Conservation (phyloP, 768 basidiomycete species). For the Boletus pseudo-olivaceus region DNA sequence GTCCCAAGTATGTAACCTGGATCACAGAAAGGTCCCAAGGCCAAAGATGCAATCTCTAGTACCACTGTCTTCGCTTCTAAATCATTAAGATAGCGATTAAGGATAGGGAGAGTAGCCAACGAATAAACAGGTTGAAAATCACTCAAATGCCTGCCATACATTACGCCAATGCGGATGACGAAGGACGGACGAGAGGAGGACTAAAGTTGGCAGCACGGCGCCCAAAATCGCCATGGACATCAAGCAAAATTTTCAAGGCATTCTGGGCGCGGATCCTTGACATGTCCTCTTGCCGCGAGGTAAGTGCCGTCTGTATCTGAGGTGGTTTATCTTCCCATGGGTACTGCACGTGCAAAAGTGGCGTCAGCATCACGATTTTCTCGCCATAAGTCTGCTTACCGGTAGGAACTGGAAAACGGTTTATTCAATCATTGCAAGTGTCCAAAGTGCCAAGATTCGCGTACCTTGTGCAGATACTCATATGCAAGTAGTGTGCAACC, state of each 20-base stretch:
- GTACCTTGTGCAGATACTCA: slow-evolving; percentile 65
- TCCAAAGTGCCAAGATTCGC: slow-evolving; percentile 18
- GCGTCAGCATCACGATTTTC: slow-evolving; percentile 2
- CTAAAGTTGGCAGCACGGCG: slow-evolving; percentile 44
- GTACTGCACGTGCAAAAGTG: slow-evolving; percentile 47
- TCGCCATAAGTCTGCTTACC: slow-evolving; percentile 17
- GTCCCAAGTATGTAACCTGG: slow-evolving; percentile 5
- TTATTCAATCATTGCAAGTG: neutral
- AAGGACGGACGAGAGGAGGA: slow-evolving; percentile 21
- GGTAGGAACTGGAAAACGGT: slow-evolving; percentile 29
- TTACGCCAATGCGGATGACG: slow-evolving; percentile 22
- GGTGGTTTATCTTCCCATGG: slow-evolving; percentile 72
- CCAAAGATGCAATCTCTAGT: slow-evolving; percentile 5
- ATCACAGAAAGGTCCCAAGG: neutral
- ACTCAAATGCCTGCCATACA: neutral
- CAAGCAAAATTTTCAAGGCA: slow-evolving; percentile 87
- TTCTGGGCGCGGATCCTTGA: slow-evolving; percentile 89
- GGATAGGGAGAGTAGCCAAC: slow-evolving; percentile 2
- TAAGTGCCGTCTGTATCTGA: slow-evolving; percentile 68
- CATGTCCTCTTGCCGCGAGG: slow-evolving; percentile 74
- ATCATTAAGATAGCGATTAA: slow-evolving; percentile 20
- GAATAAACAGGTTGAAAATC: neutral
- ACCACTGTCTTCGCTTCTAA: slow-evolving; percentile 10
- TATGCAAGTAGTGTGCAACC: slow-evolving; percentile 88
- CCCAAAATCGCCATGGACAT: slow-evolving; percentile 88